These are phyloP conservation scores for Didymella keratinophila DNA, from an alignment of 2,329 filamentous ascomycete genomes.

Conservation along the genomic window DNA sequence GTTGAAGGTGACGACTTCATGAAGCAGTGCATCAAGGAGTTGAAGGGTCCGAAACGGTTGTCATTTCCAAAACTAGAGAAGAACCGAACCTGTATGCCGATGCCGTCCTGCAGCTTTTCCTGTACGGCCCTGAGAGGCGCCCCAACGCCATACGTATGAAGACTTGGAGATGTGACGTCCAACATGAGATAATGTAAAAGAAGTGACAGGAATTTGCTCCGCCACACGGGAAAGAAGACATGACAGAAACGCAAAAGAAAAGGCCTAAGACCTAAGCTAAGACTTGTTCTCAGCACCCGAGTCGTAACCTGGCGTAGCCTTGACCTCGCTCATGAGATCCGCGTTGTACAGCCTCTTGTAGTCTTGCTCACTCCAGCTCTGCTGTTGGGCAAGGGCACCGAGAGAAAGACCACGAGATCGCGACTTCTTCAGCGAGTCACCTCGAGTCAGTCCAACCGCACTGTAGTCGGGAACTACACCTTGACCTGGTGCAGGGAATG, in stretches of 20 bases:
- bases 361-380: conserved; percentile 49
- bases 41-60: neutral
- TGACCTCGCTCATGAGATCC: conserved; percentile 34
- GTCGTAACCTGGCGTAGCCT: conserved; percentile 38
- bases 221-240: neutral
- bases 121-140: neutral
- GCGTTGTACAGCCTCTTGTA: conserved; percentile 44
- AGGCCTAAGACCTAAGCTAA: neutral
- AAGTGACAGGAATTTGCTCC: neutral
- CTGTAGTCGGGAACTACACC: conserved; percentile 47
- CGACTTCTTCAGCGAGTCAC: conserved; percentile 41
- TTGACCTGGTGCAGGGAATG: conserved; percentile 41
- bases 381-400: conserved; percentile 39
- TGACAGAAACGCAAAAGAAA: neutral
- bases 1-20: no score
- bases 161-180: neutral
- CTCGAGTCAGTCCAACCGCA: conserved; percentile 30
- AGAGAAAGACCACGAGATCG: conserved; percentile 43
- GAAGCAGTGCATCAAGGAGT: neutral
- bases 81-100: neutral
- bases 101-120: conserved; percentile 2
- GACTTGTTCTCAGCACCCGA: conserved; percentile 24
- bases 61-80: neutral
- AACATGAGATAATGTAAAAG: neutral
- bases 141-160: conserved; percentile 10